A percentile compares a stretch with the other conserved stretches of the same genome.
phyloP scores from a whole-genome alignment of 495 filamentous ascomycete species.

The Daldinia childiae region DNA sequence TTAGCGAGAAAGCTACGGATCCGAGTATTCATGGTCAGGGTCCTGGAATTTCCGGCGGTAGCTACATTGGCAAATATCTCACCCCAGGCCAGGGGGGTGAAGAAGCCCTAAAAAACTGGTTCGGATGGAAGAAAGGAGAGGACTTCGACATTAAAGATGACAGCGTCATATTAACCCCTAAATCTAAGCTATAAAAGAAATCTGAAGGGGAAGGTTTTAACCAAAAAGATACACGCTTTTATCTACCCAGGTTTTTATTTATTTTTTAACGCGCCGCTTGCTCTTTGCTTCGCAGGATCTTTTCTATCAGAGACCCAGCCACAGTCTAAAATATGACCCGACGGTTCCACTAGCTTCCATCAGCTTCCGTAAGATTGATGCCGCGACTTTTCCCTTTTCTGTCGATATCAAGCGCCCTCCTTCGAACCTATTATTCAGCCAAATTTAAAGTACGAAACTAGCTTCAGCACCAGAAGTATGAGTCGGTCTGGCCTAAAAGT shows the following conservation, averaged over 20 bases:
- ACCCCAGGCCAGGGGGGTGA: slow-evolving; percentile 75
- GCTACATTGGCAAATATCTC: slow-evolving; percentile 70
- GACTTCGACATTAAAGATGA: slow-evolving; percentile 74
- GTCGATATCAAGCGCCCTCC: not conserved
- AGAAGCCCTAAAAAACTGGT: slow-evolving; percentile 75
- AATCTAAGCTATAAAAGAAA: slow-evolving; percentile 59
- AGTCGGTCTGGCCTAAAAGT: slow-evolving; percentile 10
- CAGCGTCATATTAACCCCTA: slow-evolving; percentile 61
- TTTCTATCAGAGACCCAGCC: slow-evolving; percentile 3
- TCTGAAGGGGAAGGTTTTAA: slow-evolving; percentile 10
- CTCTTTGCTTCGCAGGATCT: slow-evolving; percentile 3
- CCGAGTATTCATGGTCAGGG: slow-evolving; percentile 57
- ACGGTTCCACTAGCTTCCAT: not conserved
- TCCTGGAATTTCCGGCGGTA: slow-evolving; percentile 61
- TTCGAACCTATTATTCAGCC: not conserved
- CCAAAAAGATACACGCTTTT: slow-evolving; percentile 6
- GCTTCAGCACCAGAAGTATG: slow-evolving; percentile 10
- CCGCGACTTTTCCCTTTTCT: not conserved
- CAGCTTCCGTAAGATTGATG: not conserved
- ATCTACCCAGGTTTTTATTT: slow-evolving; percentile 4
- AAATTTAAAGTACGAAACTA: not conserved
- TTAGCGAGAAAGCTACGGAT: slow-evolving; percentile 51
- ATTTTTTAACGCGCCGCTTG: slow-evolving; percentile 17
- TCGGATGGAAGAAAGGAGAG: slow-evolving; percentile 76
- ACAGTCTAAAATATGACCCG: not conserved